Percentiles rank a stretch among this genome's conserved stretches.
Conservation (phyloP, 805 yeast species). For the Yarrowia sp. region DNA sequence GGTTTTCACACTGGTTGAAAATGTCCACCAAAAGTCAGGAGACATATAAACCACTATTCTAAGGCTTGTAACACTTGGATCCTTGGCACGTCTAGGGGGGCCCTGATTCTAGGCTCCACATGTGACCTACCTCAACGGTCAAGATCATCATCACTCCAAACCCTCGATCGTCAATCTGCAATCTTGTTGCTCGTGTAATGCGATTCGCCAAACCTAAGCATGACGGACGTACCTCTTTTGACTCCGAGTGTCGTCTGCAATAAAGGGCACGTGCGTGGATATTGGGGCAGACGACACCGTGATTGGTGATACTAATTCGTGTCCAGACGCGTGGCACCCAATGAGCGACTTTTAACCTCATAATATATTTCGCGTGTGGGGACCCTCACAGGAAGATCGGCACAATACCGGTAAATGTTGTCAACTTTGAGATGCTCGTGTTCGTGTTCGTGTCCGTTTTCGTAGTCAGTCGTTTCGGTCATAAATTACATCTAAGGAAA, state of each 20-base stretch:
- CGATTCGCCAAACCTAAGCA: not conserved
- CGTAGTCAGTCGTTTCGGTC: not conserved
- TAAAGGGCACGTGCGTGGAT: not conserved
- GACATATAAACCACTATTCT: too few relatives aligned
- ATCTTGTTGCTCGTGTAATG: not conserved
- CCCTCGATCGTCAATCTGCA: not conserved
- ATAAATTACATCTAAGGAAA: not conserved
- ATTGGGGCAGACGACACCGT: not conserved
- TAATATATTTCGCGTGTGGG: not conserved
- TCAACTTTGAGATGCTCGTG: too few relatives aligned
- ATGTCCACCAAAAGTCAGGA: too few relatives aligned
- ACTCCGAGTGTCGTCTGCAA: not conserved
- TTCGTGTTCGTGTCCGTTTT: too few relatives aligned
- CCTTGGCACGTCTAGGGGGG: too few relatives aligned
- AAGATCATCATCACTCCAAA: not conserved
- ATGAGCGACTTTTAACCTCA: not conserved
- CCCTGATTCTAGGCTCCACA: too few relatives aligned
- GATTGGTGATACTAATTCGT: not conserved
- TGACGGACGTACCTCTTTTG: constrained; percentile 2
- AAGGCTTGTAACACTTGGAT: too few relatives aligned
- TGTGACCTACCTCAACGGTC: too few relatives aligned
- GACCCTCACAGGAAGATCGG: too few relatives aligned
- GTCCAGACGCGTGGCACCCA: not conserved
- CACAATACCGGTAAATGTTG: too few relatives aligned
- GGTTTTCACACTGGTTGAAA: too few relatives aligned